phyloP scores from a whole-genome alignment of 1,284 basidiomycete genomes.

The Neotropicomus parvogracilis region DNA sequence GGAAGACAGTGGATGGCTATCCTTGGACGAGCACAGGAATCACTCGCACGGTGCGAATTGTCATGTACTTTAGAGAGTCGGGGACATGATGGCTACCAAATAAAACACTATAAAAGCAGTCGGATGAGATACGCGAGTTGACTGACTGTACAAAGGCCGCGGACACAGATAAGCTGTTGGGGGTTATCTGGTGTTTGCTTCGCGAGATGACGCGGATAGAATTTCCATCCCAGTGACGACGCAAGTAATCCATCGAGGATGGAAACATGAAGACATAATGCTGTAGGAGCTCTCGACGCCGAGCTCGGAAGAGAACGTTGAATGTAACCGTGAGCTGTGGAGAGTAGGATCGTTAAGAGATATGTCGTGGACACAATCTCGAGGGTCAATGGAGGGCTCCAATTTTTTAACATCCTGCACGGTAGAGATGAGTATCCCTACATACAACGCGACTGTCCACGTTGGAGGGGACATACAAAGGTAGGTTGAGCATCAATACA shows the following conservation, averaged over 20 bases:
- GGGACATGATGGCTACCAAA: background rate
- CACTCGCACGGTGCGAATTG: background rate
- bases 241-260: background rate
- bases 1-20: background rate
- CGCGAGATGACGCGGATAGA: background rate
- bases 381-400: no score
- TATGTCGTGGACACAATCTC: no score
- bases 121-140: background rate
- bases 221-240: background rate
- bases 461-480: no score
- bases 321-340: background rate
- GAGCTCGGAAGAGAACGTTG: background rate
- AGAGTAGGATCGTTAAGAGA: conserved; percentile 1
- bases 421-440: no score
- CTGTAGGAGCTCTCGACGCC: no score
- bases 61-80: background rate
- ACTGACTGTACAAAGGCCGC: background rate
- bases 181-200: background rate
- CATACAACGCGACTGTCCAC: no score
- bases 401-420: no score
- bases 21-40: background rate
- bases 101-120: background rate
- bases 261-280: background rate
- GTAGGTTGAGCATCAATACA: no score
- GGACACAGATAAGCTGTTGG: background rate